Conservation (phyloP, 345 rosid species). For the Cardamine occulta region DNA sequence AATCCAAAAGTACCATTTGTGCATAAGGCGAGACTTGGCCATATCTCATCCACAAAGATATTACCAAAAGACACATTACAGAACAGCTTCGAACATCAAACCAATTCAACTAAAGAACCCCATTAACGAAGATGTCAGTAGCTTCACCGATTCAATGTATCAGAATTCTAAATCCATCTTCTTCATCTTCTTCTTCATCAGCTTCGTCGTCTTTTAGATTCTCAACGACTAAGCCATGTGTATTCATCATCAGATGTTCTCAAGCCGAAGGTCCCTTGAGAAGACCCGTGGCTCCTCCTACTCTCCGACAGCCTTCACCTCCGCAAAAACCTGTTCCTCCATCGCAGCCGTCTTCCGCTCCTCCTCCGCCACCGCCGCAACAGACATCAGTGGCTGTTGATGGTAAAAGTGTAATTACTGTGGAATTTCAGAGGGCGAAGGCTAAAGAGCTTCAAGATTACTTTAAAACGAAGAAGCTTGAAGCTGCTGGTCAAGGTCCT, state of each 20-base stretch:
- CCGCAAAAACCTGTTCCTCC: conserved; percentile 54
- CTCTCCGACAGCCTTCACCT: conserved; percentile 52
- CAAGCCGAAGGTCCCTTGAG: conserved; percentile 88
- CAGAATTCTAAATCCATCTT: conserved; percentile 61
- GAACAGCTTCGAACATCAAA: conserved; percentile 7
- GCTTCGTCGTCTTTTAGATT: conserved; percentile 51
- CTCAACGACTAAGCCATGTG: conserved; percentile 50
- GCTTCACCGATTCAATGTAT: conserved; percentile 68
- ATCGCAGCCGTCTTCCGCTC: conserved; percentile 46
- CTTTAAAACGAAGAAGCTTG: conserved; percentile 86
- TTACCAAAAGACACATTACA: conserved; percentile 31
- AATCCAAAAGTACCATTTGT: conserved; percentile 18
- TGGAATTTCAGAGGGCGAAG: conserved; percentile 90
- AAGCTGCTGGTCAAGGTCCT: conserved; percentile 85
- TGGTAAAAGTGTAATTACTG: conserved; percentile 53
- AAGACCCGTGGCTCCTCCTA: conserved; percentile 78
- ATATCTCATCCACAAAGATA: conserved; percentile 44
- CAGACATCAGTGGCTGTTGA: conserved; percentile 39
- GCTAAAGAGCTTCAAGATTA: conserved; percentile 91
- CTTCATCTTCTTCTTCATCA: conserved; percentile 50
- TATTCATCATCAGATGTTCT: conserved; percentile 64
- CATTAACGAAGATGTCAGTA: conserved; percentile 54
- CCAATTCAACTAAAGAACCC: background rate
- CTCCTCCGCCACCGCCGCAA: conserved; percentile 41
- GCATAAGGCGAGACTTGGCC: conserved; percentile 46